Evolutionary conservation across 371 early-diverging fungal genomes (phyloP).

Genomic region (Mucor irregularis): DNA sequence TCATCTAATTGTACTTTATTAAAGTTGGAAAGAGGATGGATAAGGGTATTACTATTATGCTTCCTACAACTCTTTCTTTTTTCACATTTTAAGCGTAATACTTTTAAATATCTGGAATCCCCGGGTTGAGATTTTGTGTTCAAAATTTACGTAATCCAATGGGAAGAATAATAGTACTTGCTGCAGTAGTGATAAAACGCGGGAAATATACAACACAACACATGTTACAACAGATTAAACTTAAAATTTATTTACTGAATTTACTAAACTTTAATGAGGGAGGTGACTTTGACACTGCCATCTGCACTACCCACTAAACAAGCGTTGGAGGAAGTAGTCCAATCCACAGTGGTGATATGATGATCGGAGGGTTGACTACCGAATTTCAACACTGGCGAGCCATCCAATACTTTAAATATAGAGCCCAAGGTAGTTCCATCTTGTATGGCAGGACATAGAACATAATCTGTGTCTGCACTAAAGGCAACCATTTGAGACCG

Average conservation of each 20-base stretch:
- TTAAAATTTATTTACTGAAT: not conserved
- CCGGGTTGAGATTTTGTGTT: too few species aligned
- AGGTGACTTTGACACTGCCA: constrained; percentile 59
- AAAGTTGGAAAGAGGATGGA: too few species aligned
- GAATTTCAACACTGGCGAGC: constrained; percentile 40
- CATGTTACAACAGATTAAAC: too few species aligned
- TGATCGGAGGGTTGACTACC: constrained; percentile 40
- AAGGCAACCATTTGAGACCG: constrained; percentile 52
- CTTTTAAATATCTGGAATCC: too few species aligned
- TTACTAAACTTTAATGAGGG: constrained; percentile 51
- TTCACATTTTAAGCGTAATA: too few species aligned
- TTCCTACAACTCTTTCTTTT: too few species aligned
- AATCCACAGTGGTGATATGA: constrained; percentile 56
- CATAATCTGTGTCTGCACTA: constrained; percentile 48
- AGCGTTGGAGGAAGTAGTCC: constrained; percentile 58
- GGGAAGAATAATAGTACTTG: too few species aligned
- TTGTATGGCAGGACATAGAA: constrained; percentile 32
- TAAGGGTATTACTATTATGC: too few species aligned
- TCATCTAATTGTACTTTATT: too few species aligned
- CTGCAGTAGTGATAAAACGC: too few species aligned
- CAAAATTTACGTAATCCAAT: not conserved
- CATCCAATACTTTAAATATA: constrained; percentile 39
- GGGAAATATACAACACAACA: too few species aligned
- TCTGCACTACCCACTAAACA: constrained; percentile 57
- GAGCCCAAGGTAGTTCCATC: constrained; percentile 6